Evolutionary conservation across 73 alveolate species (phyloP).

Genomic region (Uronychia setigera): DNA sequence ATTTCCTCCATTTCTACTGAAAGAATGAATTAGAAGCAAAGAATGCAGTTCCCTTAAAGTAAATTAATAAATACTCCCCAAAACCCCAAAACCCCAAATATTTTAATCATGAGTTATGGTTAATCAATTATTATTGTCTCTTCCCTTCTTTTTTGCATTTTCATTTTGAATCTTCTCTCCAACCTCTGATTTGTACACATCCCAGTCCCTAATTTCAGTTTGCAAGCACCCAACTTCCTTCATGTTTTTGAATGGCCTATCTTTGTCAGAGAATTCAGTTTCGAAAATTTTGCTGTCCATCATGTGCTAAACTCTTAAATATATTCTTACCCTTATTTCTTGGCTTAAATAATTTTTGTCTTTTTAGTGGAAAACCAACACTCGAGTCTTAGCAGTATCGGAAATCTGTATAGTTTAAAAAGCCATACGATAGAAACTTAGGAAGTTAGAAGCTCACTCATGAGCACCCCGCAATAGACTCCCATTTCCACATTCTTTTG

Average conservation of each 20-base stretch:
- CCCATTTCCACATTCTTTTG: too few relatives aligned
- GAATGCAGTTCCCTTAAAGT: too few relatives aligned
- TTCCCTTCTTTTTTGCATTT: too few relatives aligned
- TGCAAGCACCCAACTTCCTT: constrained; percentile 10
- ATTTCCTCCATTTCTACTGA: too few relatives aligned
- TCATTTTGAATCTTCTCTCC: neutral
- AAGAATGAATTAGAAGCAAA: too few relatives aligned
- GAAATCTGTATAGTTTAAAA: neutral
- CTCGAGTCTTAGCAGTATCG: neutral
- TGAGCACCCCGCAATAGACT: neutral
- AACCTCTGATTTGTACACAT: constrained; percentile 18
- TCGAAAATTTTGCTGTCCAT: constrained; percentile 28
- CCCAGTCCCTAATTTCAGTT: constrained; percentile 32
- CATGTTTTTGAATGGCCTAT: constrained; percentile 42
- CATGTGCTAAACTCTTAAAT: neutral
- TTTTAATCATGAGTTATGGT: too few relatives aligned
- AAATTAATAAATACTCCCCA: too few relatives aligned
- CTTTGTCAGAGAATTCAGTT: constrained; percentile 39
- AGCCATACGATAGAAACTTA: neutral
- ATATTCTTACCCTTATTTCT: neutral
- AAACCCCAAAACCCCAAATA: too few relatives aligned
- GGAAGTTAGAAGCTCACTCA: neutral
- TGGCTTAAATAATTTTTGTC: neutral
- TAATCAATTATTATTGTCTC: too few relatives aligned
- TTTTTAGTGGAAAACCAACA: neutral